Evolutionary conservation across 805 yeast genomes (phyloP).

Genomic region (Candida pini): DNA sequence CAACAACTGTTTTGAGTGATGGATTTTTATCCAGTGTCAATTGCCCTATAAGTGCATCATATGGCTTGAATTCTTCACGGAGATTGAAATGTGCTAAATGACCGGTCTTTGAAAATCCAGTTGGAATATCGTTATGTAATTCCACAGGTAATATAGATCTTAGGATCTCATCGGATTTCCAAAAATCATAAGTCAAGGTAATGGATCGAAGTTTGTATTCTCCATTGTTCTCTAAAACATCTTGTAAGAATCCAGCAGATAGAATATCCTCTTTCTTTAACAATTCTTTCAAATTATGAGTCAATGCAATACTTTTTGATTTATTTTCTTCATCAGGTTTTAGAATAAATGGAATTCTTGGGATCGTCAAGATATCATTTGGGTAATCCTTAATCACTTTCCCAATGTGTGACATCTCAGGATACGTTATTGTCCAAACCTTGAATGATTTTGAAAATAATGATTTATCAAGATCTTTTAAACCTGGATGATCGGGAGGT

Average conservation of each 20-base stretch:
- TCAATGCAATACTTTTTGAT: constrained; percentile 54
- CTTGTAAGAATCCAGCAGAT: constrained; percentile 36
- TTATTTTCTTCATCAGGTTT: constrained; percentile 27
- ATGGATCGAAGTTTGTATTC: constrained; percentile 48
- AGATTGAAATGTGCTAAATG: constrained; percentile 92
- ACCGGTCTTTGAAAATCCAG: constrained; percentile 91
- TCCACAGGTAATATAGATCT: constrained; percentile 71
- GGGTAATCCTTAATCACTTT: constrained; percentile 53
- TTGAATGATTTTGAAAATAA: constrained; percentile 53
- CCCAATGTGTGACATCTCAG: constrained; percentile 59
- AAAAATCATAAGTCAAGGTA: constrained; percentile 63
- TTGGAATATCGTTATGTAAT: constrained; percentile 66
- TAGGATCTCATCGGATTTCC: constrained; percentile 88
- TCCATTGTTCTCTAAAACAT: constrained; percentile 43
- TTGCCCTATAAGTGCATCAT: constrained; percentile 76
- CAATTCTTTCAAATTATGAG: constrained; percentile 40
- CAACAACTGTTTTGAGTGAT: constrained; percentile 80
- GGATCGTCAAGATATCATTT: constrained; percentile 58
- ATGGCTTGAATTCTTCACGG: constrained; percentile 79
- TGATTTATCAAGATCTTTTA: constrained; percentile 61
- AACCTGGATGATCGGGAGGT: constrained; percentile 70
- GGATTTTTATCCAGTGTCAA: constrained; percentile 85
- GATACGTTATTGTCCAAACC: constrained; percentile 62
- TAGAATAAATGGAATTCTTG: constrained; percentile 66
- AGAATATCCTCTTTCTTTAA: constrained; percentile 34